Evolutionary conservation across 2,329 filamentous ascomycete genomes (phyloP), one percentile per base, ranked within the genome.

Genomic region (Xylaria sp.): DNA sequence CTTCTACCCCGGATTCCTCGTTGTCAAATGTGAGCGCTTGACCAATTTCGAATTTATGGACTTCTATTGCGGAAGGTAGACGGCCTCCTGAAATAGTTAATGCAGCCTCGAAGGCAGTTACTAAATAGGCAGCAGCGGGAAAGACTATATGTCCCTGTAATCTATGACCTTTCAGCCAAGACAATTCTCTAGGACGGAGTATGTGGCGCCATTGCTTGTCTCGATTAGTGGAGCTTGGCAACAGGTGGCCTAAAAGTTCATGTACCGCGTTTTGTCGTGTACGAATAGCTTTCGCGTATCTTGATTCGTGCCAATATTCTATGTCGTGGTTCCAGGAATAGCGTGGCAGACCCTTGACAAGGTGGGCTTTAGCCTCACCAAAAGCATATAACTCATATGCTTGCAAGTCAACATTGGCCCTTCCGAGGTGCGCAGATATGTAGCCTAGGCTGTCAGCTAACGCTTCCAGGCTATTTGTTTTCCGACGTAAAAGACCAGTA

Each of bases 301-400:
- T 55, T n/a, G 19, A 21, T 23, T 55, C 43, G 11, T 55, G 53
- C 53, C 53, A 55, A 40, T 21, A 47, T 13, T 19, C 10, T 3
- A 21, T 6, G 7, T 55, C 31, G 10, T 55, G 41, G 10, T 47
- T 23, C 53, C 53, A 55, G 1, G 31, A 1, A 21, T 48, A 55
- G 1, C 6, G 13, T 1, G 53, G 53, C 1, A 55, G 43, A 3
- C 31, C 31, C 3, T 4, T 35, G 10, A 35, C 31, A 3, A 35
- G 31, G 10, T 13, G 4, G 9, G 15, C 15, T 3, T 4, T 11
- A 11, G 31, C 4, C 10, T 5, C 9, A 11, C 9, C 4, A 5
- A 13, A 6, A 13, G 72, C 80, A 82, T 82, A 3, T 58, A n/a
- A n/a, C n/a, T 64, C 29, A 44, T 27, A 15, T 41, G 44, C 17